phyloP scores from a whole-genome alignment of 2,329 filamentous ascomycete species.

The Claviceps arundinis region DNA sequence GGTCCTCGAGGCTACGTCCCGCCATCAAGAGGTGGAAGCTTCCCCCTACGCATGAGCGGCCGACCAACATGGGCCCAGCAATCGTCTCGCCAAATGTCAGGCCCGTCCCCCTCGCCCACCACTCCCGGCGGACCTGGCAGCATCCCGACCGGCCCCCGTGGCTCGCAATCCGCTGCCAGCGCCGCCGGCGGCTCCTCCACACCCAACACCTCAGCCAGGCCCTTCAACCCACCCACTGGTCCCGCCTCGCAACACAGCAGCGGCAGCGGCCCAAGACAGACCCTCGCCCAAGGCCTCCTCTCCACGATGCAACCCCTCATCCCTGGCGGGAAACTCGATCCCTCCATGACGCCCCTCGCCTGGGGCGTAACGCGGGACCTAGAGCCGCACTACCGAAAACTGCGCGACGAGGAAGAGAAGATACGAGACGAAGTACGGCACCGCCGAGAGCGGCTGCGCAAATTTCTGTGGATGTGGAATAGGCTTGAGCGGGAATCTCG shows the following conservation, averaged over 20 bases:
- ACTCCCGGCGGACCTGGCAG: slow-evolving; percentile 24
- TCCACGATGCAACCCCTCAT: slow-evolving; percentile 37
- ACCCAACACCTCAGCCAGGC: slow-evolving; percentile 24
- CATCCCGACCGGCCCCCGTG: slow-evolving; percentile 37
- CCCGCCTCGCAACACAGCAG: slow-evolving; percentile 29
- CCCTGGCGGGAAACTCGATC: slow-evolving; percentile 41
- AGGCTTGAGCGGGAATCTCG: slow-evolving; percentile 40
- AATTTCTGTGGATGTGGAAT: slow-evolving; percentile 40
- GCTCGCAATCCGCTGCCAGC: slow-evolving; percentile 10
- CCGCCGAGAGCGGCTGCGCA: slow-evolving; percentile 42
- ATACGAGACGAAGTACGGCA: slow-evolving; percentile 37
- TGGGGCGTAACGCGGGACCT: slow-evolving; percentile 38
- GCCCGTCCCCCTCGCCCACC: slow-evolving; percentile 25
- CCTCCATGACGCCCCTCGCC: slow-evolving; percentile 28
- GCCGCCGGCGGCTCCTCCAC: slow-evolving; percentile 24
- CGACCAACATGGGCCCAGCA: slow-evolving; percentile 31
- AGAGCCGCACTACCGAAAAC: slow-evolving; percentile 38
- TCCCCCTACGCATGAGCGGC: slow-evolving; percentile 29
- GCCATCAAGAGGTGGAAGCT: slow-evolving; percentile 27
- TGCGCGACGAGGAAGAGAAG: slow-evolving; percentile 45
- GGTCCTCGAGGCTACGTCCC: slow-evolving; percentile 42
- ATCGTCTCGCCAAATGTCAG: slow-evolving; percentile 19
- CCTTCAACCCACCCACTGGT: slow-evolving; percentile 46
- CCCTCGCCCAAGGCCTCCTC: slow-evolving; percentile 39
- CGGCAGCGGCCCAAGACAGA: slow-evolving; percentile 24